These are phyloP conservation scores for Globisporangium middletonii DNA, from an alignment of 352 stramenopile species.

Conservation along the genomic window DNA sequence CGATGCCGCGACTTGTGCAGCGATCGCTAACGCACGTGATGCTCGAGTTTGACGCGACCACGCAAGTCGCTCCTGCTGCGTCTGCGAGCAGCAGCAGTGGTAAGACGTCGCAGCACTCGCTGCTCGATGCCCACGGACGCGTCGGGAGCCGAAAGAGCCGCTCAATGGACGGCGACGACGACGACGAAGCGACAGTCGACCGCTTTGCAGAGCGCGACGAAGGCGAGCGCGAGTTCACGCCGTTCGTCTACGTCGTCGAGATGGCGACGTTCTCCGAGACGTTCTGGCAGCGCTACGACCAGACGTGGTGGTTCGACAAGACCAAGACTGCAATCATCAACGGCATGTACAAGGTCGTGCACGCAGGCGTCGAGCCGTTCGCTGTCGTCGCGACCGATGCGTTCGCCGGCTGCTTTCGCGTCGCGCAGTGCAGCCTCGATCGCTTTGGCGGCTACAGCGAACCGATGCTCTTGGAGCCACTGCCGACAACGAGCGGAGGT, in stretches of 20 bases:
- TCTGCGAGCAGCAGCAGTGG: neutral
- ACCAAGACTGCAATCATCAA: slow-evolving; percentile 53
- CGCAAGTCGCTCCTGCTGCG: neutral
- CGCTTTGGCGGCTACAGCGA: slow-evolving; percentile 36
- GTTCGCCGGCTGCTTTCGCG: slow-evolving; percentile 53
- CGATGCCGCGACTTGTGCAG: slow-evolving; percentile 15
- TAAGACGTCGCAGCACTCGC: neutral
- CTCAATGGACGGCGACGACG: neutral
- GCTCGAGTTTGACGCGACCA: slow-evolving; percentile 13
- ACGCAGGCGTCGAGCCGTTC: slow-evolving; percentile 37
- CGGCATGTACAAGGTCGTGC: slow-evolving; percentile 56
- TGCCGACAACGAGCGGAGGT: neutral
- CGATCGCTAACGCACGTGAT: slow-evolving; percentile 18
- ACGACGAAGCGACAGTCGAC: neutral
- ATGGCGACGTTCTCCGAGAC: slow-evolving; percentile 54
- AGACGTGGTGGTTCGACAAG: slow-evolving; percentile 81
- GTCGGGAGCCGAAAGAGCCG: neutral
- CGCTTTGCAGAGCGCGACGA: slow-evolving; percentile 28
- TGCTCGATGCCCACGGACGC: neutral
- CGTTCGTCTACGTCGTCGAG: slow-evolving; percentile 64
- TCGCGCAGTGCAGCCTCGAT: slow-evolving; percentile 55
- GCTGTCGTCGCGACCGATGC: slow-evolving; percentile 33
- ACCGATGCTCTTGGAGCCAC: slow-evolving; percentile 44
- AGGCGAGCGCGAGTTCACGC: slow-evolving; percentile 26
- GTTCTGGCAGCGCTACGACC: slow-evolving; percentile 73